phyloP scores from a whole-genome alignment of 805 yeast genomes.

The Suhomyces canberraensis region DNA sequence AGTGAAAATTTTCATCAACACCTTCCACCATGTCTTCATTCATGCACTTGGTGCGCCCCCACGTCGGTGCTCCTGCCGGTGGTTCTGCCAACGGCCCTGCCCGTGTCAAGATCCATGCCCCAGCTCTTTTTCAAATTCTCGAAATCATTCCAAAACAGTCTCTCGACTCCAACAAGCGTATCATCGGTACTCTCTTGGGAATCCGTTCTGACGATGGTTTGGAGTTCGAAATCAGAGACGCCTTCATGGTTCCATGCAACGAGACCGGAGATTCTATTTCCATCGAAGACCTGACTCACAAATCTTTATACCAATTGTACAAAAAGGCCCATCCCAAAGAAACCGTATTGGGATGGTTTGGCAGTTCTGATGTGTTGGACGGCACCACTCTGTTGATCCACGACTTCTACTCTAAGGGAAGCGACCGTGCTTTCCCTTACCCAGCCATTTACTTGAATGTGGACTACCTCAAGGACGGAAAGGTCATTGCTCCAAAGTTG shows the following conservation, averaged over 20 bases:
- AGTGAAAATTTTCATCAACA: conserved; percentile 4
- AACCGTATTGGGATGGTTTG: conserved; percentile 83
- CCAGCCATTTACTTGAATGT: conserved; percentile 80
- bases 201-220: conserved; percentile 79
- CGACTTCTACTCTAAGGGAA: conserved; percentile 70
- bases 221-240: conserved; percentile 67
- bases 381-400: conserved; percentile 74
- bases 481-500: conserved; percentile 52
- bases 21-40: conserved; percentile 22
- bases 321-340: conserved; percentile 78
- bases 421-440: conserved; percentile 66
- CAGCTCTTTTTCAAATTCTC: conserved; percentile 72
- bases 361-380: conserved; percentile 58
- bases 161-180: conserved; percentile 45
- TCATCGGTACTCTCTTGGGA: conserved; percentile 82
- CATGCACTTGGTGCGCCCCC: conserved; percentile 51
- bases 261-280: conserved; percentile 74
- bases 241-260: conserved; percentile 75
- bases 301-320: conserved; percentile 64
- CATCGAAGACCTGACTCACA: conserved; percentile 74
- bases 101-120: conserved; percentile 56
- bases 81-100: conserved; percentile 47
- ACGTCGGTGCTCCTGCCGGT: conserved; percentile 44
- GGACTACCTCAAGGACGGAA: conserved; percentile 47
- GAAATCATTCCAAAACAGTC: conserved; percentile 62